phyloP scores from a whole-genome alignment of 1,284 basidiomycete species.

The Gastroboletus turbinatus region DNA sequence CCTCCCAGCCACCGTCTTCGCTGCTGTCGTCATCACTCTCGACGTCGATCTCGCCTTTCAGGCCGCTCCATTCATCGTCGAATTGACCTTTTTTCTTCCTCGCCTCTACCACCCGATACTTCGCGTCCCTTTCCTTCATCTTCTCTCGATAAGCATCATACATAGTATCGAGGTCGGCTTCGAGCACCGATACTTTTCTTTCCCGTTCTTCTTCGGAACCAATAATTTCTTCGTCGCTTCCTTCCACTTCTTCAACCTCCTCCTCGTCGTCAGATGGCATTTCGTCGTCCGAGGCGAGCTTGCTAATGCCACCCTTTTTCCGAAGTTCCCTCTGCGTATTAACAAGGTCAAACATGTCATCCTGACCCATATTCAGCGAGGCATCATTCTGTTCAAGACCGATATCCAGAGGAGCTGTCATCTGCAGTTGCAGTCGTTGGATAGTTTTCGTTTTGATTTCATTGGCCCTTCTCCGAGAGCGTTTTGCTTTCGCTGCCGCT shows the following conservation, averaged over 20 bases:
- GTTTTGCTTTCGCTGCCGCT: conserved; percentile 70
- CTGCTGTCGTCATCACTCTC: conserved; percentile 46
- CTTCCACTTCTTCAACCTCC: conserved; percentile 42
- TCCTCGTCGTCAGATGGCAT: conserved; percentile 40
- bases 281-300: conserved; percentile 52
- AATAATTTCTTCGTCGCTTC: conserved; percentile 51
- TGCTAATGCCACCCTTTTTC: conserved; percentile 44
- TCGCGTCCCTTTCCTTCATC: conserved; percentile 84
- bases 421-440: conserved; percentile 94
- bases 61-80: conserved; percentile 75
- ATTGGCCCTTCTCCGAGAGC: conserved; percentile 85
- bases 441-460: conserved; percentile 88
- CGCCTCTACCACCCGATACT: conserved; percentile 86
- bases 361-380: conserved; percentile 66
- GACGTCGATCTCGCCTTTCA: conserved; percentile 52
- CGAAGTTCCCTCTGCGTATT: conserved; percentile 52
- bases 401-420: conserved; percentile 95
- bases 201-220: conserved; percentile 75
- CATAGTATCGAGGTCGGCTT: conserved; percentile 84
- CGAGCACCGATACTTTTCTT: conserved; percentile 63
- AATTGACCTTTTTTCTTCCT: conserved; percentile 72
- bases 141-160: conserved; percentile 89
- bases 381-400: conserved; percentile 86
- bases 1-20: conserved; percentile 77
- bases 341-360: conserved; percentile 85